Percentiles rank a stretch among this genome's conserved stretches.
Evolutionary conservation across 352 stramenopile genomes (phyloP).

Genomic region (Pythium graminicola): DNA sequence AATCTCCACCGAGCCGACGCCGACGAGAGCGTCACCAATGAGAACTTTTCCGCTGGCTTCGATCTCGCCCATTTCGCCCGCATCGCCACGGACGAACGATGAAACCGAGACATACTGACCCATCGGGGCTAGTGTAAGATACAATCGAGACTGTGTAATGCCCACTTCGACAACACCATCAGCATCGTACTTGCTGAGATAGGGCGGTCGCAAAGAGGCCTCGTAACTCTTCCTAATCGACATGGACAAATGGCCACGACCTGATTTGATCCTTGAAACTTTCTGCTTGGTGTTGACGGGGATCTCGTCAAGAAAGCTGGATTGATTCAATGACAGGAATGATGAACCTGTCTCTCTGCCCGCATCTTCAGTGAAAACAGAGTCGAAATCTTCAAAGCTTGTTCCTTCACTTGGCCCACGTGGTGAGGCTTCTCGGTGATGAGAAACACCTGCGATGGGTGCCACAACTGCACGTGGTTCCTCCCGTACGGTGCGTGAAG

Average conservation of each 20-base stretch:
- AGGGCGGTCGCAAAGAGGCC: not conserved
- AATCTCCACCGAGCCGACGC: slow-evolving; percentile 36
- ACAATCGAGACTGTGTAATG: slow-evolving; percentile 37
- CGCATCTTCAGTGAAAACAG: not conserved
- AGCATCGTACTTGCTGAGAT: slow-evolving; percentile 10
- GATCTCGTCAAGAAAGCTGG: slow-evolving; percentile 2
- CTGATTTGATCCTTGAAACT: slow-evolving; percentile 1
- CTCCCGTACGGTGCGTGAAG: too few species aligned
- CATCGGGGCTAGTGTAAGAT: slow-evolving; percentile 48
- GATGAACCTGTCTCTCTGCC: not conserved
- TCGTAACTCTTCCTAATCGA: not conserved
- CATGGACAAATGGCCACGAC: not conserved
- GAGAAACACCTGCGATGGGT: not conserved
- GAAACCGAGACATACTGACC: slow-evolving; percentile 49
- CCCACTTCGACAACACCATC: slow-evolving; percentile 29
- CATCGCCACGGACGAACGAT: slow-evolving; percentile 49
- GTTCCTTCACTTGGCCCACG: not conserved
- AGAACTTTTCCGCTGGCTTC: slow-evolving; percentile 65
- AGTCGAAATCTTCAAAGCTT: not conserved
- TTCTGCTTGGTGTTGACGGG: not conserved
- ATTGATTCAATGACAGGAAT: slow-evolving; percentile 10
- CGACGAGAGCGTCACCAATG: slow-evolving; percentile 53
- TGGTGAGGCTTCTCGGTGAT: not conserved
- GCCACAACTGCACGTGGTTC: not conserved
- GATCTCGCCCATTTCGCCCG: slow-evolving; percentile 48